Conservation (phyloP, 2,329 filamentous ascomycete genomes). For the Xylariaceae sp. region DNA sequence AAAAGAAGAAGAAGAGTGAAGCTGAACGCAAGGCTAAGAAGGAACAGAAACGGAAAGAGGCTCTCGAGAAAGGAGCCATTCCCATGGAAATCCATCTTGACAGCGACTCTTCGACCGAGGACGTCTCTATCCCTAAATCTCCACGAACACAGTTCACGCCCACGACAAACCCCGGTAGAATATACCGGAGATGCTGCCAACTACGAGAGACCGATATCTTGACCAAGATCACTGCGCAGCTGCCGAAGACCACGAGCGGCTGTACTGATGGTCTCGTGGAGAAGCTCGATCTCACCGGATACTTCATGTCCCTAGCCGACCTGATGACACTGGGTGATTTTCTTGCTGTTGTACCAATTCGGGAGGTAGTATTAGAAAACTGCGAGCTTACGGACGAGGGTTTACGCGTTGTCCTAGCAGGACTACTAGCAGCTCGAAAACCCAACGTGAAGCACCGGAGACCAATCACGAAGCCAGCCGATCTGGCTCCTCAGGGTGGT, state of each 20-base stretch:
- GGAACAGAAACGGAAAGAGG: conserved; percentile 79
- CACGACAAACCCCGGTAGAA: conserved; percentile 86
- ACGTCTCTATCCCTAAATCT: conserved; percentile 25
- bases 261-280: conserved; percentile 71
- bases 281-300: conserved; percentile 80
- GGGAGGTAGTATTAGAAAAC: conserved; percentile 81
- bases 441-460: conserved; percentile 56
- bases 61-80: conserved; percentile 82
- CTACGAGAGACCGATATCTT: conserved; percentile 88
- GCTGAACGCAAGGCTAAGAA: conserved; percentile 90
- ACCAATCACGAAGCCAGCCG: conserved; percentile 36
- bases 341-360: conserved; percentile 87
- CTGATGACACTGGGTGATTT: conserved; percentile 88
- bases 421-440: conserved; percentile 75
- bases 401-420: conserved; percentile 80
- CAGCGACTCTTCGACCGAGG: conserved; percentile 54
- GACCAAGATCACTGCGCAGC: conserved; percentile 87
- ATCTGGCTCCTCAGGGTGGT: conserved; percentile 55
- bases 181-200: conserved; percentile 93
- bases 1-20: conserved; percentile 94
- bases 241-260: conserved; percentile 67
- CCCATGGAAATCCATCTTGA: conserved; percentile 80
- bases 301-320: conserved; percentile 79
- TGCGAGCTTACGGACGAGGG: conserved; percentile 86
- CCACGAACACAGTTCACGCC: conserved; percentile 60